Evolutionary conservation across 1,284 basidiomycete species (phyloP).

Genomic region (Naganishia albida): DNA sequence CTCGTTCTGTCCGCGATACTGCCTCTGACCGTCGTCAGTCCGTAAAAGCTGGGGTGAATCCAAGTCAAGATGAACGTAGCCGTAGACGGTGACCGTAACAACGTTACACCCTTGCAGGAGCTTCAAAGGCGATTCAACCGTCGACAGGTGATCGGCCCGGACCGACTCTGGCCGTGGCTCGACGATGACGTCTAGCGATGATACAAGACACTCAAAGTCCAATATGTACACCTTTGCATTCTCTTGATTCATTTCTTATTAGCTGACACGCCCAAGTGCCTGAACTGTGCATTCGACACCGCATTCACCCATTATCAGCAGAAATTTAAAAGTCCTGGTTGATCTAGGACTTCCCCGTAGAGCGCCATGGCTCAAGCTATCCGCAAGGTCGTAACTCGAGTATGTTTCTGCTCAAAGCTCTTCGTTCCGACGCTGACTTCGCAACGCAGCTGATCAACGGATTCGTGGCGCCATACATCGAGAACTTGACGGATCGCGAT

Average conservation of each 20-base stretch:
- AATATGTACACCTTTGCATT: no score
- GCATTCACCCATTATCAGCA: no score
- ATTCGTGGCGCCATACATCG: conserved; percentile 92
- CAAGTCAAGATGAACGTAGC: no score
- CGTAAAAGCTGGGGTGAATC: no score
- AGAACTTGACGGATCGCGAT: conserved; percentile 92
- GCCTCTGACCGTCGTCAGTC: neutral
- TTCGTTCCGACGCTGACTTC: neutral
- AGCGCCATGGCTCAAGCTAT: conserved; percentile 25
- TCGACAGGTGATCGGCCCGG: no score
- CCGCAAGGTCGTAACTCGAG: conserved; percentile 26
- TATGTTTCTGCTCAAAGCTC: neutral
- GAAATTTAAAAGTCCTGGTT: neutral
- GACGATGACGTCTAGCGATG: no score
- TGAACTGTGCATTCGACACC: neutral
- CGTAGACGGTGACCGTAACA: no score
- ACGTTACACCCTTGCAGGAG: no score
- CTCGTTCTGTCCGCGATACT: neutral
- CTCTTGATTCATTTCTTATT: no score
- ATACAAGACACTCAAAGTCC: no score
- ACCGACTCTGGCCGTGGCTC: neutral
- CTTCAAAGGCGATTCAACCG: no score
- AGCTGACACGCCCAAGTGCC: no score
- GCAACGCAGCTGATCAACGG: conserved; percentile 74
- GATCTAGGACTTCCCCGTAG: neutral